These are phyloP conservation scores for Venturia nashicola DNA, from an alignment of 2,329 filamentous ascomycete species.

Conservation along the genomic window DNA sequence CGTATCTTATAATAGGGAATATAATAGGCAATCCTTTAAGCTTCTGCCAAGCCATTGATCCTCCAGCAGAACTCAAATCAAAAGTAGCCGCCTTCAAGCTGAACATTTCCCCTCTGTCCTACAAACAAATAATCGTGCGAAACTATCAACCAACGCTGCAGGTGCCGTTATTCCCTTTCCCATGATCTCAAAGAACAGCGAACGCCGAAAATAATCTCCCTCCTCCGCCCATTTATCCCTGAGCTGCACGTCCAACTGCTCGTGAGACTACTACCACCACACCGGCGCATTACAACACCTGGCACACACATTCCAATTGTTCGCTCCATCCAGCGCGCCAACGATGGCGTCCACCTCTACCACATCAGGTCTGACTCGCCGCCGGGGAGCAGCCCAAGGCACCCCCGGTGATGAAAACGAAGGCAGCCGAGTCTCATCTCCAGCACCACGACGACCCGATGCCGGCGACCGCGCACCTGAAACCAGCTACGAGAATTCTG, in stretches of 20 bases:
- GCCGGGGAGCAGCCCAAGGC: conserved; percentile 47
- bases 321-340: conserved; percentile 11
- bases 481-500: conserved; percentile 79
- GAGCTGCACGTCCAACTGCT: conserved; percentile 10
- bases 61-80: neutral
- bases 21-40: neutral
- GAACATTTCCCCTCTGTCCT: neutral
- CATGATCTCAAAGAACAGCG: neutral
- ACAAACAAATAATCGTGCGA: neutral
- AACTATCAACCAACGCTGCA: neutral
- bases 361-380: conserved; percentile 61
- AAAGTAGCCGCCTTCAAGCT: neutral
- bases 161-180: neutral
- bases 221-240: conserved; percentile 1
- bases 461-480: conserved; percentile 40
- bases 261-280: conserved; percentile 11
- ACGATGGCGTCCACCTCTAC: conserved; percentile 44
- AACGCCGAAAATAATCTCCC: neutral
- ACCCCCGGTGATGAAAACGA: conserved; percentile 50
- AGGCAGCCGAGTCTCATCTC: conserved; percentile 53
- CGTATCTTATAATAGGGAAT: no score
- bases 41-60: neutral
- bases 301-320: conserved; percentile 12
- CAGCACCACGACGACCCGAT: conserved; percentile 49
- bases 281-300: neutral